Conservation (phyloP, 768 basidiomycete species). For the Basidioascus undulatus region DNA sequence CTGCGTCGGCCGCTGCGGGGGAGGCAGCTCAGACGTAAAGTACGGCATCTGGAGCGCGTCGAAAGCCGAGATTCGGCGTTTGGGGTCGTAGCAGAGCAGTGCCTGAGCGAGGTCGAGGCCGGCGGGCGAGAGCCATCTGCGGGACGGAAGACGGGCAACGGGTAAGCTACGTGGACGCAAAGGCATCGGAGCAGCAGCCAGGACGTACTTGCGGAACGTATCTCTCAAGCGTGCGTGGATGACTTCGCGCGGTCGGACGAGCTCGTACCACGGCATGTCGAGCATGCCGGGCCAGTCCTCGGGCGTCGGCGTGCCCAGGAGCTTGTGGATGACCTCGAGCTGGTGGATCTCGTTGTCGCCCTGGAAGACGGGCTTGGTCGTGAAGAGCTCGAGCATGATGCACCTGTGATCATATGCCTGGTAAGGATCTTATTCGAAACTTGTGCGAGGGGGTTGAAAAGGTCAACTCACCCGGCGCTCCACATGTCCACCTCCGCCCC, state of each 20-base stretch:
- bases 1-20: conserved; percentile 50
- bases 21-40: conserved; percentile 57
- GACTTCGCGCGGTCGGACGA: conserved; percentile 68
- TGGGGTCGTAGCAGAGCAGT: conserved; percentile 59
- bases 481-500: conserved; percentile 98
- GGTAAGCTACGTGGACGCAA: background rate
- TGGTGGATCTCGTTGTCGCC: conserved; percentile 96
- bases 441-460: background rate
- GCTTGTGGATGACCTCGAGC: conserved; percentile 70
- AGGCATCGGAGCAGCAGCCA: background rate
- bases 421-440: background rate
- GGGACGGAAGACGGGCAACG: background rate
- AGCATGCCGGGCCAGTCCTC: conserved; percentile 61
- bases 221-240: conserved; percentile 56
- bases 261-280: conserved; percentile 88
- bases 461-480: conserved; percentile 65
- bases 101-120: conserved; percentile 68
- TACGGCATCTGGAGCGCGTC: conserved; percentile 65
- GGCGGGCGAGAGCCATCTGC: conserved; percentile 63
- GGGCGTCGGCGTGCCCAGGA: conserved; percentile 67
- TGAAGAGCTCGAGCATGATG: conserved; percentile 94
- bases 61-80: conserved; percentile 43
- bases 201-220: conserved; percentile 51
- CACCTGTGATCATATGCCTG: conserved; percentile 30
- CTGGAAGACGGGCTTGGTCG: conserved; percentile 89